Evolutionary conservation across 805 yeast genomes (phyloP), one percentile per base, ranked within the genome.

Genomic region (Cyberlindnera xishuangbannaensis): DNA sequence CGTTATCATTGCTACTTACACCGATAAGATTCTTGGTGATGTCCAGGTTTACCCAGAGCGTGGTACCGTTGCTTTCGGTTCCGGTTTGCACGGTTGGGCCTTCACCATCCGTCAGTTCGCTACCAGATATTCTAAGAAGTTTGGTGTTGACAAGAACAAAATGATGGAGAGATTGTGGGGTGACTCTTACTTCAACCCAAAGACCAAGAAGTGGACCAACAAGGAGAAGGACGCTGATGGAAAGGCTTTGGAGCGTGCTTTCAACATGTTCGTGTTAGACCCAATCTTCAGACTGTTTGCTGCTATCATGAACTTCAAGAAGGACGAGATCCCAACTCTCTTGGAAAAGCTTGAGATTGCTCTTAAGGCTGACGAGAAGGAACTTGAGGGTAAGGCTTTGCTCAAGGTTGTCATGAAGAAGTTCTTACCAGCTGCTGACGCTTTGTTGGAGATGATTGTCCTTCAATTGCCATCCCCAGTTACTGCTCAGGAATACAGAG

Each of bases 31-130:
- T 46, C 70, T 90, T 50, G 98, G 98, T 76, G 97, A 90, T 63
- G 81, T 76, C 60, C 97, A 90, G 77, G 97, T 90, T 50, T 90
- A 82, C 95, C 98, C 98, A 71, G 94, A 90, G 69, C 69, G 71
- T 65, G 98, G 98, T 76, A 90, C 97, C 69, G 95, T 90, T 64
- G 98, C 98, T 56, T 90, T 90, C 72, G 97, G 95, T 77, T 92
- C 97, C 69, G 98, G 97, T 83, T 78, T 90, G 65, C 98, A 90
- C 81, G 98, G 98, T 72, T 90, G 98, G 98, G 97, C 97, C 66
- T 90, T 90, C 90, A 90, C 98, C 58, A 83, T 90, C 65, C 86
- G 98, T 73, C 97, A 90, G 78, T 90, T 90, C 58, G 97, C 97
- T 59, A 69, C 75, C 73, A 85, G 95, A 76, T 90, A 92, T 81